Base-by-base conservation (phyloP, 306 rosid species). In the Castanospermum australe region DNA sequence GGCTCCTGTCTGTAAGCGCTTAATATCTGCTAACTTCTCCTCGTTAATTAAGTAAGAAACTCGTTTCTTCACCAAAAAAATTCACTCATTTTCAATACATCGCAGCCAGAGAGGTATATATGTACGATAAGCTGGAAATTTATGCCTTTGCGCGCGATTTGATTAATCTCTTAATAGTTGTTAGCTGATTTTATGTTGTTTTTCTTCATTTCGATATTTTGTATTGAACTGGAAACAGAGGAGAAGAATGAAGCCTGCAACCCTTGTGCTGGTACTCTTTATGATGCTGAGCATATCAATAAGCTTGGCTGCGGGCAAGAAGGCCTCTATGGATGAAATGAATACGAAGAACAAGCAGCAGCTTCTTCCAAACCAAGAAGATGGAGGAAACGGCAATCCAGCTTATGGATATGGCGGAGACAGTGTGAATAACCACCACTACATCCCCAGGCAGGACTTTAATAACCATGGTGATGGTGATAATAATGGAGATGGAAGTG, bases 361-460 rank as follows among this genome's bases (percentile, higher is more conserved):
- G 12, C 18, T n/a, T n/a, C 32, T 52, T 60, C 33, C 13, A 4
- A 6, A 0, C 20, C 9, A 36, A 6, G 45, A 77, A 20, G 52
- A 54, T 45, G 35, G 51, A 59, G 18, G 5, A 28, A 28, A 30
- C 0, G 18, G 56, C 0, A 21, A 38, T 24, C 38, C 18, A 33
- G 20, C 8, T 2, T 7, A 45, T 8, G 73, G 67, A 14, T 41
- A 39, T 67, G n/a, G 50, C 8, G 73, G 65, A 62, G 39, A 44
- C 38, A 62, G 13, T 15, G 45, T 39, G n/a, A 72, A 65, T 25
- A 73, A 80, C 32, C 84, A 80, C 24, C 84, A 73, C 24, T 64
- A 39, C 67, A 73, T 80, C 4, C 84, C 84, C 30, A 41, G 75
- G 75, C 60, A 73, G 41, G 62, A 73, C 39, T 80, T 63, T 9